Evolutionary conservation across 140 eudicot species (phyloP), one percentile per base, ranked within the genome.

Genomic region (Senecio squalidus): DNA sequence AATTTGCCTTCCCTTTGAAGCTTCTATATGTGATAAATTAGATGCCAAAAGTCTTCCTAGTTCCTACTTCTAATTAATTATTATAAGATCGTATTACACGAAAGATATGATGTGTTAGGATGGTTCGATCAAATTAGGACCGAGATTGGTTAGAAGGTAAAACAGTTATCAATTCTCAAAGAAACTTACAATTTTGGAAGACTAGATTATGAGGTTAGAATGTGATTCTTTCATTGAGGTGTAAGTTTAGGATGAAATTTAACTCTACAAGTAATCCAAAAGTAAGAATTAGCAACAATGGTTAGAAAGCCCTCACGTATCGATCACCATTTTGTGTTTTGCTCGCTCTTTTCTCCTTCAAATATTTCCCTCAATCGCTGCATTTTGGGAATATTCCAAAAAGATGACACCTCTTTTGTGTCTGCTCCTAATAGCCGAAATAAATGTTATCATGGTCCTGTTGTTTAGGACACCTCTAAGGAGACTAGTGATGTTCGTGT

Each of bases 381-480:
- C n/a, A 8, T 16, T 48, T 49, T 2, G 27, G 22, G 50, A 30
- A 60, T n/a, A 50, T 21, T 1, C 60, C 34, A 15, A 56, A 23
- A 36, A 55, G 28, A 72, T 72, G 73, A 65, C 78, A 0, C 73
- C 73, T 47, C 40, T 65, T 36, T 43, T 73, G 64, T 59, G 33
- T 49, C 3, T 67, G 21, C 59, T 82, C 13, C 64, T 79, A 54
- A 60, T 79, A 39, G 64, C 66, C 31, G 90, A 85, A 68, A 69
- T 77, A 81, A 52, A 38, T 4, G 45, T 76, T 60, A 76, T 79
- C 39, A 28, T 82, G 78, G 25, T 74, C 62, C 74, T 82, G 16
- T 64, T 76, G 64, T 82, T 82, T 72, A 76, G 70, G 72, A 76
- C 91, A 2, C 91, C 91, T 20, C n/a, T 82, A 33, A 79, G 95